phyloP scores from a whole-genome alignment of 345 rosid species.

The Punica granatum region DNA sequence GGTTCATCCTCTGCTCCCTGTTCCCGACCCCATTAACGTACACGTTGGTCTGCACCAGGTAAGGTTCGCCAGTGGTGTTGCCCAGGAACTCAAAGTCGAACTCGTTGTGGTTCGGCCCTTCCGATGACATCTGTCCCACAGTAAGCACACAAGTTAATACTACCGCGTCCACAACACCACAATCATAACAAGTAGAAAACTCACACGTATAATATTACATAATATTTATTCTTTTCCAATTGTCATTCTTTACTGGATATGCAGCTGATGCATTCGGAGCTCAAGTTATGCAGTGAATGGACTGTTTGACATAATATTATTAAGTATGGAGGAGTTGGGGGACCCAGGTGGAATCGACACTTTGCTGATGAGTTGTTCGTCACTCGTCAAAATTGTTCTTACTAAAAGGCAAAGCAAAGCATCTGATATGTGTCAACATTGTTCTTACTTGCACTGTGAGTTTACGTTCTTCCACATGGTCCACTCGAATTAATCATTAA shows the following conservation, averaged over 20 bases:
- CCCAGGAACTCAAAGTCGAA: constrained; percentile 97
- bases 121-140: constrained; percentile 85
- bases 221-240: too few species aligned
- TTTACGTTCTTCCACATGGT: not conserved
- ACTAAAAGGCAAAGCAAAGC: not conserved
- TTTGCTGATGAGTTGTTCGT: not conserved
- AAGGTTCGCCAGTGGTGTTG: constrained; percentile 88
- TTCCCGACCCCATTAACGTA: constrained; percentile 92
- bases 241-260: too few species aligned
- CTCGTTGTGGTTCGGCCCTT: constrained; percentile 84
- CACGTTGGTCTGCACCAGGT: constrained; percentile 77
- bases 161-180: not conserved
- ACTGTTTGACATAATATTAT: too few species aligned
- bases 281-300: too few species aligned
- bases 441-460: not conserved
- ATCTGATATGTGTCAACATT: not conserved
- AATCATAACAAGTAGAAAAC: too few species aligned
- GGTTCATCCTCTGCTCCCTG: constrained; percentile 81
- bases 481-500: not conserved
- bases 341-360: not conserved
- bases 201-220: too few species aligned
- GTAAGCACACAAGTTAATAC: not conserved
- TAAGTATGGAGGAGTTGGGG: not conserved
- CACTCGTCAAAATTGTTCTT: not conserved
- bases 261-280: too few species aligned